phyloP scores from a whole-genome alignment of 352 stramenopile species.

The Phytopythium aichiense region DNA sequence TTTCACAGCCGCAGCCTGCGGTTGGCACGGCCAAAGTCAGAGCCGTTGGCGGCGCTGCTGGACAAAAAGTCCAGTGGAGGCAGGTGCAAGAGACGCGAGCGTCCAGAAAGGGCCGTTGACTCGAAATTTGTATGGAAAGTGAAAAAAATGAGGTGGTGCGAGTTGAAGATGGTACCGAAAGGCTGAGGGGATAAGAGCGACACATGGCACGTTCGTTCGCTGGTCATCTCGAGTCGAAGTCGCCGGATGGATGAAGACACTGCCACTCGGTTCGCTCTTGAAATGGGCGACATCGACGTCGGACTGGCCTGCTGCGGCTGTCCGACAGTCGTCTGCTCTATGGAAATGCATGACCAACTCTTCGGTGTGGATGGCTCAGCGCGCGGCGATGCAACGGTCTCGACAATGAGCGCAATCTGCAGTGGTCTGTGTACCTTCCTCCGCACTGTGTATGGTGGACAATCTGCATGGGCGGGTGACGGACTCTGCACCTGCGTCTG shows the following conservation, averaged over 20 bases:
- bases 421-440: neutral
- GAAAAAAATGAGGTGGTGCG: neutral
- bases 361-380: neutral
- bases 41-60: neutral
- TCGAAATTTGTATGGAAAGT: neutral
- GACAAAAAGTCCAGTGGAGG: neutral
- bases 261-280: too few species aligned
- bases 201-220: neutral
- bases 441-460: neutral
- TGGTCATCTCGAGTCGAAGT: too few species aligned
- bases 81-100: neutral
- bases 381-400: constrained; percentile 5
- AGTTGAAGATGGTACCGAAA: neutral
- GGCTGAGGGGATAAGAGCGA: neutral
- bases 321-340: too few species aligned
- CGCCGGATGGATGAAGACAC: too few species aligned
- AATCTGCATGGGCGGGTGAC: too few species aligned
- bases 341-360: neutral
- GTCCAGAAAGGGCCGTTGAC: constrained; percentile 1
- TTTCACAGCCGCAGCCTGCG: neutral
- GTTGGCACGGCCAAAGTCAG: neutral
- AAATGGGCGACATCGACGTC: too few species aligned
- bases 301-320: too few species aligned
- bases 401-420: constrained; percentile 1
- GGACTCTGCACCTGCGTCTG: neutral